Percentiles rank a stretch among this genome's conserved stretches.
Evolutionary conservation across 352 stramenopile genomes (phyloP).

Genomic region (Pythium sukuiense): DNA sequence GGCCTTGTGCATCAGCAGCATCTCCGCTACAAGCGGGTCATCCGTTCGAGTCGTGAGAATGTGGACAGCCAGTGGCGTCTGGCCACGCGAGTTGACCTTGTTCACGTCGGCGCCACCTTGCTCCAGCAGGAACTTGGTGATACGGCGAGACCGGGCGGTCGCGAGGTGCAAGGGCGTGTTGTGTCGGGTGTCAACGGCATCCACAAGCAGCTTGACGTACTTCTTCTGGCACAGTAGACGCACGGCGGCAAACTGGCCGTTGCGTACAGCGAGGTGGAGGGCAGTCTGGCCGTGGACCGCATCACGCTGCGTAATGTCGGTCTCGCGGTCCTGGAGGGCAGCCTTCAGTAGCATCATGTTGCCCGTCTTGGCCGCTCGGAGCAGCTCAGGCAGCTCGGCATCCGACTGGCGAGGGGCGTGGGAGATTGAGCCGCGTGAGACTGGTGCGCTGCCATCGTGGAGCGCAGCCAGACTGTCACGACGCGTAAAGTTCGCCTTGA

Average conservation of each 20-base stretch:
- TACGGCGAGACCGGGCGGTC: conserved; percentile 74
- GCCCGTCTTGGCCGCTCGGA: conserved; percentile 63
- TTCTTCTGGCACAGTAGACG: conserved; percentile 72
- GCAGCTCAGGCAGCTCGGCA: conserved; percentile 56
- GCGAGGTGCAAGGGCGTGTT: conserved; percentile 83
- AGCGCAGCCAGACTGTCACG: conserved; percentile 54
- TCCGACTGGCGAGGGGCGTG: conserved; percentile 51
- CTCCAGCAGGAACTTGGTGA: conserved; percentile 84
- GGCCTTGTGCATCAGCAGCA: conserved; percentile 74
- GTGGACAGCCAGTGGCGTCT: conserved; percentile 74
- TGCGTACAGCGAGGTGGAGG: conserved; percentile 78
- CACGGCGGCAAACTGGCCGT: conserved; percentile 73
- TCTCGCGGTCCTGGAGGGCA: conserved; percentile 57
- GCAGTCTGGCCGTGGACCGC: conserved; percentile 63
- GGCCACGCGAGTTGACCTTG: conserved; percentile 65
- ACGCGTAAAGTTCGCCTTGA: conserved; percentile 43
- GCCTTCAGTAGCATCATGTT: conserved; percentile 60
- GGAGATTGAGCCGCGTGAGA: conserved; percentile 17
- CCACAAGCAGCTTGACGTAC: conserved; percentile 51
- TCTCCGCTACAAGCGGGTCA: conserved; percentile 76
- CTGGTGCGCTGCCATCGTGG: not conserved
- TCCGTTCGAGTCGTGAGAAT: conserved; percentile 77
- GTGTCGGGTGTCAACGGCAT: conserved; percentile 64
- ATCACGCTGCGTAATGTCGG: conserved; percentile 27
- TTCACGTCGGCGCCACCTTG: conserved; percentile 53